Conservation (phyloP, 1,284 basidiomycete genomes). For the Irpex rosettiformis region DNA sequence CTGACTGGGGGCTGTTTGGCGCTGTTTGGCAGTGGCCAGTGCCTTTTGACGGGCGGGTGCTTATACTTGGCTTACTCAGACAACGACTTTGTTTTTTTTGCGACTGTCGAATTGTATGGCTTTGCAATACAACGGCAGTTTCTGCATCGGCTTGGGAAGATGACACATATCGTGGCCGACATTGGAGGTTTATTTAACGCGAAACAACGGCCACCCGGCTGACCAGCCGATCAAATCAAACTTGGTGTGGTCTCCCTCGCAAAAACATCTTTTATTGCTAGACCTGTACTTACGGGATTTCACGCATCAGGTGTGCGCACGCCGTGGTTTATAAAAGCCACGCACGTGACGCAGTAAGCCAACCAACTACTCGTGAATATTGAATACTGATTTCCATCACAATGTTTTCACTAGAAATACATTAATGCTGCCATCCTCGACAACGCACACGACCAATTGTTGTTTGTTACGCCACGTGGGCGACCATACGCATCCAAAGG, state of each 20-base stretch:
- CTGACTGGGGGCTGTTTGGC: conserved; percentile 31
- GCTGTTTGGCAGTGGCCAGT: conserved; percentile 30
- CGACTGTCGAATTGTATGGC: not conserved
- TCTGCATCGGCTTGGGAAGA: too few species aligned
- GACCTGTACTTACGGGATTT: too few species aligned
- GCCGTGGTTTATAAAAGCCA: too few species aligned
- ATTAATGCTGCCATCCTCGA: not conserved
- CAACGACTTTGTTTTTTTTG: conserved; percentile 5
- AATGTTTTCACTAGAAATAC: not conserved
- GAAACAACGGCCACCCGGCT: not conserved
- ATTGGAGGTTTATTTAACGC: not conserved
- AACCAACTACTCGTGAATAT: too few species aligned
- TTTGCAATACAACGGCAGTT: not conserved
- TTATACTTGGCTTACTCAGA: not conserved
- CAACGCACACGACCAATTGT: not conserved
- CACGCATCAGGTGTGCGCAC: too few species aligned
- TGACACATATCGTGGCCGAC: not conserved
- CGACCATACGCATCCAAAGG: too few species aligned
- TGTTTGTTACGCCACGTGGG: too few species aligned
- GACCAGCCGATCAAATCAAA: not conserved
- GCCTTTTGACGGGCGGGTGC: conserved; percentile 4
- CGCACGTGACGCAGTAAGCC: too few species aligned
- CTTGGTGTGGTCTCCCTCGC: not conserved
- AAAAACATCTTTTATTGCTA: too few species aligned
- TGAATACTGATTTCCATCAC: not conserved